Evolutionary conservation across 2,329 filamentous ascomycete species (phyloP).

Genomic region (Coniochaeta hoffmannii): DNA sequence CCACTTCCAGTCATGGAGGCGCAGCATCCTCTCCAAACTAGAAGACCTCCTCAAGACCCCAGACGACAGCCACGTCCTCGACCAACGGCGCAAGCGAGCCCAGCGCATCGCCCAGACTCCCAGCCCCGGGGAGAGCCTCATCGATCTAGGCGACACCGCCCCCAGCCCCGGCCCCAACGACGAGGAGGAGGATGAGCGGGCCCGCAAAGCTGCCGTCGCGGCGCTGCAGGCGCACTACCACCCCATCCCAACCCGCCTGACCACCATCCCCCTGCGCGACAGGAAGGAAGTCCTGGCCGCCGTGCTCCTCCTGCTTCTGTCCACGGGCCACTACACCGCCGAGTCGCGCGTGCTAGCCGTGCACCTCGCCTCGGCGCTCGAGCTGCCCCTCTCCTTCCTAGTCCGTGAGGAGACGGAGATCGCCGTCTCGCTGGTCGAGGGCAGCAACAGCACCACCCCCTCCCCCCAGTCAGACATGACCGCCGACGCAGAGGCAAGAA

Average conservation of each 20-base stretch:
- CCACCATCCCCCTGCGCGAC: constrained; percentile 49
- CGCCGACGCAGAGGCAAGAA: constrained; percentile 68
- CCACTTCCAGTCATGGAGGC: constrained; percentile 73
- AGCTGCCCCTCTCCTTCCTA: constrained; percentile 53
- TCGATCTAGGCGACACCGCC: constrained; percentile 29
- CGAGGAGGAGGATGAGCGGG: constrained; percentile 13
- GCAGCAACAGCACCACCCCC: constrained; percentile 35
- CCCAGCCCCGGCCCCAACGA: constrained; percentile 4
- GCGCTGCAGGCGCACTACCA: constrained; percentile 45
- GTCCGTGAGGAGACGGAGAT: constrained; percentile 67
- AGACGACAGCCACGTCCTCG: constrained; percentile 38
- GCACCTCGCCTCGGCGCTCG: constrained; percentile 59
- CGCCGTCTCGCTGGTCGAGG: constrained; percentile 63
- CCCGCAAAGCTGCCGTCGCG: constrained; percentile 31
- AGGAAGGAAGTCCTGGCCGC: constrained; percentile 60
- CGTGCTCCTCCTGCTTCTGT: constrained; percentile 62
- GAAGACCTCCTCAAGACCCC: constrained; percentile 55
- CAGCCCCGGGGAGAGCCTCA: constrained; percentile 29
- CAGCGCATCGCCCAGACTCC: constrained; percentile 32
- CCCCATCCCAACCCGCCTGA: constrained; percentile 45
- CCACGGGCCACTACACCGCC: constrained; percentile 66
- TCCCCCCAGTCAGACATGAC: constrained; percentile 47
- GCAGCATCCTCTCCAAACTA: constrained; percentile 60
- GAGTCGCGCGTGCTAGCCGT: constrained; percentile 64
- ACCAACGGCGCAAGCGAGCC: constrained; percentile 36